These are phyloP conservation scores for Gnetum montanum DNA, from an alignment of 75 land plant species.

Conservation along the genomic window DNA sequence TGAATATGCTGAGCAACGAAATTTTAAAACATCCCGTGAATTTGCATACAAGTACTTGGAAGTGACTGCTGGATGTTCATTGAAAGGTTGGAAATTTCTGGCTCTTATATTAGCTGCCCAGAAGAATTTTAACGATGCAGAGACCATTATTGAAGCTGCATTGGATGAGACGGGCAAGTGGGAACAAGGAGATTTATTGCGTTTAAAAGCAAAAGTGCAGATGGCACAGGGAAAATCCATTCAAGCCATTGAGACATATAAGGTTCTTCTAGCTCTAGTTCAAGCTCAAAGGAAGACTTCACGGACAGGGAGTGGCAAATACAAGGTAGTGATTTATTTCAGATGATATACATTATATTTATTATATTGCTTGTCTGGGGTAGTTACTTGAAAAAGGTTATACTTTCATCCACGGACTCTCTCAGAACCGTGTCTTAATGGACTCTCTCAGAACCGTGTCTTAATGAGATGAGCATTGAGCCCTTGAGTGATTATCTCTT, in stretches of 20 bases:
- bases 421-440: no score
- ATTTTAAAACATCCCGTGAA: constrained; percentile 30
- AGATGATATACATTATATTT: no score
- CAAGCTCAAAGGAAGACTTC: constrained; percentile 30
- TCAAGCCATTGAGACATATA: constrained; percentile 58
- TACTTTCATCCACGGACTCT: no score
- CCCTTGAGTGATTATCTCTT: no score
- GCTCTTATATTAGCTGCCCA: constrained; percentile 48
- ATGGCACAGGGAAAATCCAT: constrained; percentile 42
- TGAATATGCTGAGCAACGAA: constrained; percentile 53
- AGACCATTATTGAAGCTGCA: constrained; percentile 54
- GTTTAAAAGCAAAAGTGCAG: constrained; percentile 53
- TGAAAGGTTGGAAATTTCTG: constrained; percentile 51
- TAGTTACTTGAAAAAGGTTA: no score
- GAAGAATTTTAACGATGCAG: constrained; percentile 51
- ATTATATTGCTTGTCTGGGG: neutral
- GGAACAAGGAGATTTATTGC: constrained; percentile 43
- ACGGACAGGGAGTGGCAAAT: constrained; percentile 5
- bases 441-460: no score
- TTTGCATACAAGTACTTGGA: constrained; percentile 26
- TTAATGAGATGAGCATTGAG: no score
- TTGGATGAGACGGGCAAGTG: constrained; percentile 44
- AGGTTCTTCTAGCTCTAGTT: constrained; percentile 42
- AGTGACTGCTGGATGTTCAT: constrained; percentile 27
- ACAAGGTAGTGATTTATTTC: constrained; percentile 38